A percentile compares a stretch with the other conserved stretches of the same genome.
Evolutionary conservation across 2,329 filamentous ascomycete genomes (phyloP).

Genomic region (Ceratocystis colombiana): DNA sequence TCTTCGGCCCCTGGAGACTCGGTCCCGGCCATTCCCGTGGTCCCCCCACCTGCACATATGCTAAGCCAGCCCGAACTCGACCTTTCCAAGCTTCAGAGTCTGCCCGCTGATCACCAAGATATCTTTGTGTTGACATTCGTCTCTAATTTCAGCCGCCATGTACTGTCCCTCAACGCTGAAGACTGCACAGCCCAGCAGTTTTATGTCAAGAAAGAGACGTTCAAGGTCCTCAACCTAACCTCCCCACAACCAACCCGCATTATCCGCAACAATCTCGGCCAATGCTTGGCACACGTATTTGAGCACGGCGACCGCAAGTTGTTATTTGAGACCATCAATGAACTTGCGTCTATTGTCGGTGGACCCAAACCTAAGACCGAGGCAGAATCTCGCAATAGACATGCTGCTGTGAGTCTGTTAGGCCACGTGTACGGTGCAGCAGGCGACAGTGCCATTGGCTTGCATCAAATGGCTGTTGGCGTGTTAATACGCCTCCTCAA

Average conservation of each 20-base stretch:
- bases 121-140: slow-evolving; percentile 86
- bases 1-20: slow-evolving; percentile 17
- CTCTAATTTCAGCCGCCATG: slow-evolving; percentile 70
- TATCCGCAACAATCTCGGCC: slow-evolving; percentile 78
- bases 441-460: slow-evolving; percentile 80
- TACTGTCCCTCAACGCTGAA: slow-evolving; percentile 61
- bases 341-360: slow-evolving; percentile 63
- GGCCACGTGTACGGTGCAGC: slow-evolving; percentile 86
- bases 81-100: slow-evolving; percentile 72
- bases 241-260: slow-evolving; percentile 78
- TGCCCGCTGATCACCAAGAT: slow-evolving; percentile 91
- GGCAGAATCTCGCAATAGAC: slow-evolving; percentile 65
- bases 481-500: slow-evolving; percentile 72
- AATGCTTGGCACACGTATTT: slow-evolving; percentile 74
- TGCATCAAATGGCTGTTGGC: slow-evolving; percentile 64
- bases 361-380: slow-evolving; percentile 65
- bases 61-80: slow-evolving; percentile 69
- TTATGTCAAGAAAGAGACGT: slow-evolving; percentile 84
- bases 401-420: slow-evolving; percentile 77
- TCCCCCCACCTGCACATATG: slow-evolving; percentile 31
- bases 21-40: slow-evolving; percentile 20
- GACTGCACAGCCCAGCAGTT: slow-evolving; percentile 81
- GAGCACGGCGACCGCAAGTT: slow-evolving; percentile 78
- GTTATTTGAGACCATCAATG: slow-evolving; percentile 89
- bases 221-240: slow-evolving; percentile 78